phyloP scores from a whole-genome alignment of 768 basidiomycete species.

The Artomyces pyxidatus region DNA sequence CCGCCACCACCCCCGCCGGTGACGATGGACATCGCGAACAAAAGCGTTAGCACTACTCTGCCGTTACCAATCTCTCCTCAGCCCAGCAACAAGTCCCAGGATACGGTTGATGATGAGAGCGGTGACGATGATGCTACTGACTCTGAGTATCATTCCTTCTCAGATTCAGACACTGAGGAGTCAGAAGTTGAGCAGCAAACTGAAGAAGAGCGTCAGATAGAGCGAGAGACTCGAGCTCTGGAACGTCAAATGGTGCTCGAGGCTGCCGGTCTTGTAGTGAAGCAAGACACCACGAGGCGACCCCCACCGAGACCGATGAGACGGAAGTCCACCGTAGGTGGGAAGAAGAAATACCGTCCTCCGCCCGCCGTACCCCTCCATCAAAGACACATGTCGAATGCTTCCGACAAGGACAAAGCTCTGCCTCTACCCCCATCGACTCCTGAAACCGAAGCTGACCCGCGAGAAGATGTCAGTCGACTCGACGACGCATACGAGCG shows the following conservation, averaged over 20 bases:
- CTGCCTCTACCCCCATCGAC: constrained; percentile 32
- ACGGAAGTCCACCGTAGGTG: constrained; percentile 19
- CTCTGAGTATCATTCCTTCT: constrained; percentile 38
- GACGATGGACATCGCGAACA: too few relatives aligned
- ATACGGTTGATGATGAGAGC: constrained; percentile 19
- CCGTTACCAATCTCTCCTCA: background rate
- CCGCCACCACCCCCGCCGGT: background rate
- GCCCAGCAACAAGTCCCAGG: background rate
- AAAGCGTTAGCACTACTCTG: too few relatives aligned
- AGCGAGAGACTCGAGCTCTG: constrained; percentile 52
- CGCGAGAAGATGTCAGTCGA: constrained; percentile 16
- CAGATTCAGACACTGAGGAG: constrained; percentile 32
- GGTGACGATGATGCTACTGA: constrained; percentile 25
- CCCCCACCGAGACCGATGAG: constrained; percentile 23
- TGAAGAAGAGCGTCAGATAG: constrained; percentile 40
- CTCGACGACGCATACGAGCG: constrained; percentile 85
- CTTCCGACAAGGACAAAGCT: constrained; percentile 32
- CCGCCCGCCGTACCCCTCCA: constrained; percentile 43
- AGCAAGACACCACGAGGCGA: constrained; percentile 47
- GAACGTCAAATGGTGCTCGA: constrained; percentile 81
- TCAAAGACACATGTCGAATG: constrained; percentile 16
- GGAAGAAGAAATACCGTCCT: constrained; percentile 34
- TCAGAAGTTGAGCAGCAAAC: constrained; percentile 25
- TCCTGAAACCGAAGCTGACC: constrained; percentile 21
- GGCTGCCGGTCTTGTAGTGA: constrained; percentile 79